phyloP scores from a whole-genome alignment of 1,284 basidiomycete genomes.

The Cutaneotrichosporon arboriforme region DNA sequence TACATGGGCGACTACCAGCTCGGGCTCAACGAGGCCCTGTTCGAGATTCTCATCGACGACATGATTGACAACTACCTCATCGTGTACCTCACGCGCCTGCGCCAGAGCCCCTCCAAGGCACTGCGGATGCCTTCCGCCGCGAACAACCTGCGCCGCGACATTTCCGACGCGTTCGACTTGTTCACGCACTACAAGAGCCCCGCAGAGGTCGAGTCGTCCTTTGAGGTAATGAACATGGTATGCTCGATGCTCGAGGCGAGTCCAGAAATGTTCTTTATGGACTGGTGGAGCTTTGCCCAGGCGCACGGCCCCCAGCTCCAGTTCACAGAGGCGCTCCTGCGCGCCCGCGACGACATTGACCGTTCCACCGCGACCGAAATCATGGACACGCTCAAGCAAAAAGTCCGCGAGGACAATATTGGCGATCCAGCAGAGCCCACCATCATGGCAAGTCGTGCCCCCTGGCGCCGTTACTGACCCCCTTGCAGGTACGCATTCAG shows the following conservation, averaged over 20 bases:
- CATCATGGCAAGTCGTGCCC: slow-evolving; percentile 55
- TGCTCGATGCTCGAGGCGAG: slow-evolving; percentile 81
- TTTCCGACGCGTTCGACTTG: slow-evolving; percentile 69
- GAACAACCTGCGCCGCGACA: slow-evolving; percentile 75
- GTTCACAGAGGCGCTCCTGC: slow-evolving; percentile 87
- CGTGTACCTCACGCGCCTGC: slow-evolving; percentile 80
- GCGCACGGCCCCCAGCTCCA: slow-evolving; percentile 86
- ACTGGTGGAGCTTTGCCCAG: slow-evolving; percentile 94
- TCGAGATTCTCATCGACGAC: slow-evolving; percentile 89
- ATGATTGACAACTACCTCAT: slow-evolving; percentile 87
- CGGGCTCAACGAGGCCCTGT: slow-evolving; percentile 83
- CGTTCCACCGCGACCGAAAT: slow-evolving; percentile 78
- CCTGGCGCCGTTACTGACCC: slow-evolving; percentile 5
- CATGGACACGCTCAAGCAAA: slow-evolving; percentile 89
- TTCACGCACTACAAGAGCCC: slow-evolving; percentile 73
- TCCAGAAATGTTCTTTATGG: slow-evolving; percentile 87
- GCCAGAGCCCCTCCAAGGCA: slow-evolving; percentile 65
- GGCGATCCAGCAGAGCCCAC: slow-evolving; percentile 59
- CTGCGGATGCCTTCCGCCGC: slow-evolving; percentile 79
- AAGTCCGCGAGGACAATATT: slow-evolving; percentile 79
- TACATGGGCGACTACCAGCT: slow-evolving; percentile 89
- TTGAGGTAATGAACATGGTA: slow-evolving; percentile 83
- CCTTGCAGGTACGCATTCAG: slow-evolving; percentile 35
- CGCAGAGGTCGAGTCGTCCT: slow-evolving; percentile 72
- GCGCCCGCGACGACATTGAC: slow-evolving; percentile 84